Conservation (phyloP, 352 stramenopile species). For the Phytophthora sp. region DNA sequence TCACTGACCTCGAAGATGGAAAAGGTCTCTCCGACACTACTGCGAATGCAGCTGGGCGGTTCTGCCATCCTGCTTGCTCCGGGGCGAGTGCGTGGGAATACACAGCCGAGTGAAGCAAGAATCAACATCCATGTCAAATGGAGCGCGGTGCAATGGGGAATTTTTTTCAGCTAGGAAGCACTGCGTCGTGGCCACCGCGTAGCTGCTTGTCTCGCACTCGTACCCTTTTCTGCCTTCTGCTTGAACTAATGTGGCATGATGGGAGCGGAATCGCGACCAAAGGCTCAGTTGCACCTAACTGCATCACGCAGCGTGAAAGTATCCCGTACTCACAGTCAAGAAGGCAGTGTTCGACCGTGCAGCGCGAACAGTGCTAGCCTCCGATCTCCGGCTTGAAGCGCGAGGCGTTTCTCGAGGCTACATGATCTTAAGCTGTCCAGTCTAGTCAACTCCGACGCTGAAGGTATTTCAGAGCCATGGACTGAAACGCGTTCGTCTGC, state of each 20-base stretch:
- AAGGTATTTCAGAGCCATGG: slow-evolving; percentile 14
- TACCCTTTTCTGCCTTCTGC: neutral
- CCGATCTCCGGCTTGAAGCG: neutral
- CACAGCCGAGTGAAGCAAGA: slow-evolving; percentile 1
- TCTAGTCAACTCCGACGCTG: neutral
- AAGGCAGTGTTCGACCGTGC: neutral
- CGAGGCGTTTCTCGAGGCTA: neutral
- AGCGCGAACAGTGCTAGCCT: neutral
- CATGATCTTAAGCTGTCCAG: neutral
- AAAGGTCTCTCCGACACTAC: neutral
- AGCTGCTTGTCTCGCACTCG: neutral
- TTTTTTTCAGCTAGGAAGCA: neutral
- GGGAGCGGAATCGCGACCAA: neutral
- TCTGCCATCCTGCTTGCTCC: neutral
- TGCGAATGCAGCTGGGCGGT: neutral
- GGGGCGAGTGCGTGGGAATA: neutral
- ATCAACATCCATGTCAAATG: neutral
- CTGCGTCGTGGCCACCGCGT: neutral
- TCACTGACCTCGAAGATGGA: neutral
- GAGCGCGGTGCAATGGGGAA: neutral
- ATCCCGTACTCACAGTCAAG: too few relatives aligned
- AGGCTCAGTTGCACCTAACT: neutral
- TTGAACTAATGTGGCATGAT: neutral
- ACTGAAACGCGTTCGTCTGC: slow-evolving; percentile 14
- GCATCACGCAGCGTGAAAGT: neutral